Conservation (phyloP, 2,329 filamentous ascomycete genomes). For the Nigrospora sphaerica region DNA sequence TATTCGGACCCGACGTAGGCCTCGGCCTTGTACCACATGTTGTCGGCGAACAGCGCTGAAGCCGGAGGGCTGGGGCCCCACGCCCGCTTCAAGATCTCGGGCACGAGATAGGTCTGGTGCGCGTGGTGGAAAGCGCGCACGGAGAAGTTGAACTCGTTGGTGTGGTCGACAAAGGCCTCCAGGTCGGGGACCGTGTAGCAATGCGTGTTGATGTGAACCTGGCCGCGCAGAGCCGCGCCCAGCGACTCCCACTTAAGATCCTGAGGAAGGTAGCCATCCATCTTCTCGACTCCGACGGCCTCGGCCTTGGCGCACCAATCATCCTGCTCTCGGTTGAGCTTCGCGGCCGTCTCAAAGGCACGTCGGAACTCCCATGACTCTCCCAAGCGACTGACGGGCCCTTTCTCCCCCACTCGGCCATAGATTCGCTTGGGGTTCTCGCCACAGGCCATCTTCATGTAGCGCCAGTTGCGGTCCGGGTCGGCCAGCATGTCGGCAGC, state of each 20-base stretch:
- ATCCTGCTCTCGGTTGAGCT: slow-evolving; percentile 52
- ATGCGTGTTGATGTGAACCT: slow-evolving; percentile 64
- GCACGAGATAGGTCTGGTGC: slow-evolving; percentile 58
- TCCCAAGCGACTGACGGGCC: slow-evolving; percentile 55
- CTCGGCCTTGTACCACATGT: slow-evolving; percentile 67
- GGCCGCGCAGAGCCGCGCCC: slow-evolving; percentile 55
- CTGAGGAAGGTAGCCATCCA: slow-evolving; percentile 53
- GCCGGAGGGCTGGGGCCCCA: slow-evolving; percentile 48
- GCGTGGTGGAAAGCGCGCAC: slow-evolving; percentile 65
- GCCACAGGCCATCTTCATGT: slow-evolving; percentile 72
- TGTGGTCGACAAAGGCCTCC: slow-evolving; percentile 63
- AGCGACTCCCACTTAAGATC: slow-evolving; percentile 58
- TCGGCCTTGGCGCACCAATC: slow-evolving; percentile 60
- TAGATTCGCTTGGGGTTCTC: slow-evolving; percentile 62
- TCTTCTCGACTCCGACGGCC: slow-evolving; percentile 36
- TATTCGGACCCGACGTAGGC: slow-evolving; percentile 57
- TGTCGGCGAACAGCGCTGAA: slow-evolving; percentile 62
- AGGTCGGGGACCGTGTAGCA: slow-evolving; percentile 66
- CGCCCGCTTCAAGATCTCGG: slow-evolving; percentile 54
- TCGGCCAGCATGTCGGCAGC: slow-evolving; percentile 58
- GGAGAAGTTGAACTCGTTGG: slow-evolving; percentile 64
- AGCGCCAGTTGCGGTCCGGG: slow-evolving; percentile 57
- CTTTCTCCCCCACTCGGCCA: slow-evolving; percentile 43
- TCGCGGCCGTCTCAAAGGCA: slow-evolving; percentile 56
- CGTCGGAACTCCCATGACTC: slow-evolving; percentile 65